Evolutionary conservation across 192 early-diverging fungal species (phyloP).

Genomic region (Linnemannia hyalina): DNA sequence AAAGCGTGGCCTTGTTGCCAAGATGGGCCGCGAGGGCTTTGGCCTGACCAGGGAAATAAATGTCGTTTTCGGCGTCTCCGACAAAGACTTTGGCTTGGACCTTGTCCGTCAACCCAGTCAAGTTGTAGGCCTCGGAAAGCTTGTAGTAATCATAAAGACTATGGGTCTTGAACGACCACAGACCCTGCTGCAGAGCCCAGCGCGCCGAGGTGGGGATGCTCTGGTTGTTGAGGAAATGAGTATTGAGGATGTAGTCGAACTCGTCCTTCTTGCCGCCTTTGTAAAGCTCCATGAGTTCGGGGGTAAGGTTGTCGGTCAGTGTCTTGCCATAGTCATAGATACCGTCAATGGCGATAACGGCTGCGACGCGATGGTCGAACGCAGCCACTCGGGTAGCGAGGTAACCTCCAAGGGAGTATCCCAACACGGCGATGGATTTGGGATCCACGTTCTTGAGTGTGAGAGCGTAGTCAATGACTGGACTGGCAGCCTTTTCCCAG

Average conservation of each 20-base stretch:
- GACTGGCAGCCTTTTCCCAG: conserved; percentile 36
- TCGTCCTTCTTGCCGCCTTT: conserved; percentile 34
- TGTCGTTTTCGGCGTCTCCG: conserved; percentile 33
- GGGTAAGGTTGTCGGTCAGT: conserved; percentile 27
- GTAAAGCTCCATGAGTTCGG: conserved; percentile 29
- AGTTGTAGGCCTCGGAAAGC: conserved; percentile 29
- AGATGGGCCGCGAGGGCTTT: conserved; percentile 30
- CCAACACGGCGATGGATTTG: conserved; percentile 30
- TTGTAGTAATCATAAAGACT: conserved; percentile 33
- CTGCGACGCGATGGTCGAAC: conserved; percentile 35
- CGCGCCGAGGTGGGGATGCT: conserved; percentile 27
- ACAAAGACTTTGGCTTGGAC: conserved; percentile 28
- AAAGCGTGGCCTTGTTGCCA: conserved; percentile 35
- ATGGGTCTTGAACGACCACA: conserved; percentile 35
- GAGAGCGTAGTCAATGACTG: conserved; percentile 36
- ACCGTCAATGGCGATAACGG: conserved; percentile 34
- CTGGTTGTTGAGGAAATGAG: conserved; percentile 24
- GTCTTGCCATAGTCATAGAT: conserved; percentile 43
- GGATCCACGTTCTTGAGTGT: conserved; percentile 25
- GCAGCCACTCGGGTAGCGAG: conserved; percentile 34
- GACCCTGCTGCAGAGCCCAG: conserved; percentile 39
- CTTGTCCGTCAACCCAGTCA: conserved; percentile 34
- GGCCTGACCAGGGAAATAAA: conserved; percentile 35
- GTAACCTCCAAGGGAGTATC: conserved; percentile 43
- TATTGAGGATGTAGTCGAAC: conserved; percentile 30